A percentile compares a stretch with the other conserved stretches of the same genome.
These are phyloP conservation scores for Teunomyces lycoperdinae DNA, from an alignment of 805 yeast species.

Conservation along the genomic window DNA sequence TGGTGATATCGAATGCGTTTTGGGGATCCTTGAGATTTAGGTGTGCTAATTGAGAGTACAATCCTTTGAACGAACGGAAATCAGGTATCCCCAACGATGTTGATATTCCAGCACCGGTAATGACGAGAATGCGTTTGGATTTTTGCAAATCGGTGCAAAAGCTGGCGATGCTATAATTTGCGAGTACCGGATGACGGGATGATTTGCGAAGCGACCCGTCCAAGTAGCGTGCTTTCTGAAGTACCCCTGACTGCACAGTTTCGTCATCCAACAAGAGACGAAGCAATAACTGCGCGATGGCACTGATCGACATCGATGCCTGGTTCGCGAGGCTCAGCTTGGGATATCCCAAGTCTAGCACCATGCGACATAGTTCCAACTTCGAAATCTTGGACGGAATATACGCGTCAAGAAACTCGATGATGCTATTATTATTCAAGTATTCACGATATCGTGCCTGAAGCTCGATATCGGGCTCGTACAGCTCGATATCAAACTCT, in stretches of 20 bases:
- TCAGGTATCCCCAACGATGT: constrained; percentile 91
- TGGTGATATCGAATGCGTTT: constrained; percentile 74
- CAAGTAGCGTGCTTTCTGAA: background rate
- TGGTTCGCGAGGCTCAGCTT: constrained; percentile 6
- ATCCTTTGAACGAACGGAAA: constrained; percentile 84
- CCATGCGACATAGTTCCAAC: constrained; percentile 12
- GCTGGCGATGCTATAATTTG: constrained; percentile 9
- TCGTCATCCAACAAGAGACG: constrained; percentile 10
- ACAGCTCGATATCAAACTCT: background rate
- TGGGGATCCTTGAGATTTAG: constrained; percentile 84
- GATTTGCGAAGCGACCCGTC: background rate
- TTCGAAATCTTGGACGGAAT: constrained; percentile 12
- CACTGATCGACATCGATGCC: constrained; percentile 5
- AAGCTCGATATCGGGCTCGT: constrained; percentile 4
- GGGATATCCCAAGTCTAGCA: constrained; percentile 17
- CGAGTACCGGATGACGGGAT: background rate
- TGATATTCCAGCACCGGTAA: constrained; percentile 93
- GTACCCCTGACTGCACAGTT: background rate
- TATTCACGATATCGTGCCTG: constrained; percentile 10
- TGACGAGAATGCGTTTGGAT: constrained; percentile 54
- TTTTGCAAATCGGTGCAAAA: constrained; percentile 14
- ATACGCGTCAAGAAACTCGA: constrained; percentile 12
- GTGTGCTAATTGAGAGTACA: constrained; percentile 65
- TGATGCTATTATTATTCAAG: constrained; percentile 12
- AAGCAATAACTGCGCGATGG: constrained; percentile 10